Evolutionary conservation across 306 rosid genomes (phyloP), one percentile per base, ranked within the genome.

Genomic region (Pueraria montana): DNA sequence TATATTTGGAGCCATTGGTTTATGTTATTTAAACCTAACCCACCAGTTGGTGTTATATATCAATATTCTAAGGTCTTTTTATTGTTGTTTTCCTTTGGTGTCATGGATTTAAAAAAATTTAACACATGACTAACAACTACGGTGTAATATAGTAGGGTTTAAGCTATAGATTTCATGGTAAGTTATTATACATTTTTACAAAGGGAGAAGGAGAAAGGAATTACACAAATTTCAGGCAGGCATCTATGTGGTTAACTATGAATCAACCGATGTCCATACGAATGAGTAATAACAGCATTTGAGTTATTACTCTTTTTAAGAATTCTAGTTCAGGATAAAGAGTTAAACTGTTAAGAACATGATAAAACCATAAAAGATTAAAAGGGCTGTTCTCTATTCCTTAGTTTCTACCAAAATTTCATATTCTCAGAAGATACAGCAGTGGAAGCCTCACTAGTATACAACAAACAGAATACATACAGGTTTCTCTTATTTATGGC

Each of bases 381-480:
- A 36, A 38, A 34, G 7, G 80, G 8, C 18, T 26, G 11, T 24
- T 81, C 55, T 45, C 50, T 70, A 7, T 85, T 74, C 58, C 43
- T 48, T 49, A 24, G 9, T 10, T 48, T 78, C 46, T 42, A 72
- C 86, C 82, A 84, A 84, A 87, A 81, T 14, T 84, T 81, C 68
- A 87, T 17, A 40, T 27, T 76, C 62, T 77, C 80, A 16, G 18
- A 66, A 43, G 67, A 68, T 80, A 66, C 84, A 80, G 17, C 24
- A 75, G 26, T 1, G 32, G 24, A 71, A 87, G 40, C 68, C 76
- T 49, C 72, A 30, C 26, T 21, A 3, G 4, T 18, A 48, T n/a
- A 72, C 80, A 49, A 72, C 38, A 34, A 13, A 55, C 14, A 40
- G 16, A 46, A 65, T 14, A 40, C 45, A 55, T 5, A 52, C 71